Conservation (phyloP, 78 protist species). For the Dictyostelium brefeldianum region DNA sequence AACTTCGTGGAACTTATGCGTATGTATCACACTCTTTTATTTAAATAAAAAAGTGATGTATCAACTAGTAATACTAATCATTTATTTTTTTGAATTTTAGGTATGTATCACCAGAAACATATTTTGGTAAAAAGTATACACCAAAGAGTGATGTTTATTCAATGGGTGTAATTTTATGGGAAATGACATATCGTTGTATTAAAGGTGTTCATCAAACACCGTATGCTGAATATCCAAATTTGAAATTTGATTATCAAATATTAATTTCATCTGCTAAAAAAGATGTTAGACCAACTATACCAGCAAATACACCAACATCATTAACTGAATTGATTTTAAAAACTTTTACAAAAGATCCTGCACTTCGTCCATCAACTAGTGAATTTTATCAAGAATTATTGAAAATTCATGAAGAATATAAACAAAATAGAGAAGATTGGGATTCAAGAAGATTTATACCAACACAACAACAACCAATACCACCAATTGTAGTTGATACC, state of each 20-base stretch:
- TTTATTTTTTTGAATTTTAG: too few relatives aligned
- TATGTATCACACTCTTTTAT: constrained; percentile 83
- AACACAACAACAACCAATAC: background rate
- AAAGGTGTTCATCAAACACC: constrained; percentile 76
- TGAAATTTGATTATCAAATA: constrained; percentile 83
- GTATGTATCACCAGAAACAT: constrained; percentile 82
- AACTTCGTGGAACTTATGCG: constrained; percentile 82
- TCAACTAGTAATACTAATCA: too few relatives aligned
- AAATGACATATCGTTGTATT: constrained; percentile 77
- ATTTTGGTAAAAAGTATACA: constrained; percentile 78
- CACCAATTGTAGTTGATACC: background rate
- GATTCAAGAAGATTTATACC: constrained; percentile 54
- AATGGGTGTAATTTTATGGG: constrained; percentile 85
- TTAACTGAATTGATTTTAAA: constrained; percentile 31
- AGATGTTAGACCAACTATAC: constrained; percentile 73
- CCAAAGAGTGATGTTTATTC: constrained; percentile 80
- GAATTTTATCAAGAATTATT: constrained; percentile 35
- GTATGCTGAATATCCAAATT: constrained; percentile 69
- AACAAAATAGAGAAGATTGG: constrained; percentile 40
- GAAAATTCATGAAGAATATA: constrained; percentile 22
- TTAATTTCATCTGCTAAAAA: constrained; percentile 73
- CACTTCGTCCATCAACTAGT: constrained; percentile 41
- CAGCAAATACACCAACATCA: constrained; percentile 40
- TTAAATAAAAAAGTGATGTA: too few relatives aligned
- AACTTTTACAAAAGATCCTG: constrained; percentile 45